Base-by-base conservation (phyloP, 768 basidiomycete species). In the Tulasnella sp. region DNA sequence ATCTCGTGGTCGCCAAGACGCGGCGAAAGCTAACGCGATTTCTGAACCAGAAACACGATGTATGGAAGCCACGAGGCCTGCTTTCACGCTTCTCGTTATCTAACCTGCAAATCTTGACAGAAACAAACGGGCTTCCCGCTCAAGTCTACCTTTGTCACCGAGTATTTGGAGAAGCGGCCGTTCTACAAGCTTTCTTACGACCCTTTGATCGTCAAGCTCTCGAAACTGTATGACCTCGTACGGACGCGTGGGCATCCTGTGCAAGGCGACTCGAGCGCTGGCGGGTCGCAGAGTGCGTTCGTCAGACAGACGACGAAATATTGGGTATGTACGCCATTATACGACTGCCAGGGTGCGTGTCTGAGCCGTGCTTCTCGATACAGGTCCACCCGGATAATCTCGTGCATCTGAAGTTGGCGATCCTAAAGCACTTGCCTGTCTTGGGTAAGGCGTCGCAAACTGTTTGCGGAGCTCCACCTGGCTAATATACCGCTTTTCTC, bases 241-340 rank as follows among this genome's bases (percentile, higher is more conserved):
- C 83, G 93, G 50, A 98, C 93, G 0, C 77, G 96, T 54, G 96
- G 96, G 0, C 89, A 97, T 67, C 96, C 96, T 9, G 85, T 91
- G 1, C 80, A 86, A 59, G 96, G 96, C 22, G 96, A 99, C 68
- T 81, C 92, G 1, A 85, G 84, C 65, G 96, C 96, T 0, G 96
- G 96, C 27, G 93, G 94, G 1, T 87, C 73, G 64, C 96, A 99
- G 74, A 96, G 88, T 64, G 96, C 94, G 1, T 99, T 99, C 67
- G 89, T 97, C n/a, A 74, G 96, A 42, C 92, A 96, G 71, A 99
- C 96, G 31, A 98, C 96, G 10, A 99, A 99, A 70, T 99, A 99
- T 67, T 99, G 96, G 96, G 94, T 89, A 68, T 53, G 70, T 66
- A 17, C n/a, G n/a, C 31, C 10, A 7, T 9, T 22, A 1, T 9